Conservation (phyloP, 768 basidiomycete genomes). For the Rhodotorula babjevae region DNA sequence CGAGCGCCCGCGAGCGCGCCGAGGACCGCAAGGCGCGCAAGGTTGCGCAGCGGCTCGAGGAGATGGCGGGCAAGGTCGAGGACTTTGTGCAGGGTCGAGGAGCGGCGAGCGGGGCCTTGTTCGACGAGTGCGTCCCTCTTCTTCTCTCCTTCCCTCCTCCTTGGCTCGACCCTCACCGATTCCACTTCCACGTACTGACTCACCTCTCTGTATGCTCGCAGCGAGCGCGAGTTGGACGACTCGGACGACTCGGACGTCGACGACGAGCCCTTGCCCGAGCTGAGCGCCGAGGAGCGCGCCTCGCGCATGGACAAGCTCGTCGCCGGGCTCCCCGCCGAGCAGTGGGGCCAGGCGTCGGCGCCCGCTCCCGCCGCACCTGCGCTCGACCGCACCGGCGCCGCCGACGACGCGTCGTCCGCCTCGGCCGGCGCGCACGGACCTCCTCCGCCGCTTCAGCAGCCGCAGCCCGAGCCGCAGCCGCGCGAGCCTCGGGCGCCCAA, state of each 20-base stretch:
- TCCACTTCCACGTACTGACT: too few relatives aligned
- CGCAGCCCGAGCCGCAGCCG: background rate
- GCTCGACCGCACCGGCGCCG: too few relatives aligned
- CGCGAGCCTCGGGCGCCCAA: conserved; percentile 48
- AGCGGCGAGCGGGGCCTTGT: conserved; percentile 77
- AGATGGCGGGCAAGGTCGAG: conserved; percentile 78
- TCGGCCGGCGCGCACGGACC: background rate
- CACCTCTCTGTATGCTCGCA: conserved; percentile 49
- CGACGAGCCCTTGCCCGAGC: conserved; percentile 45
- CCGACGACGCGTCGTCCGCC: too few relatives aligned
- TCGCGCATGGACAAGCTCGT: conserved; percentile 76
- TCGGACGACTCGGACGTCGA: conserved; percentile 43
- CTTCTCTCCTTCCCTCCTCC: background rate
- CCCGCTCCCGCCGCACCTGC: background rate
- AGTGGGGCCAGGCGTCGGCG: conserved; percentile 66
- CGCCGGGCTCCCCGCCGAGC: conserved; percentile 66
- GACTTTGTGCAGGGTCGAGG: conserved; percentile 87
- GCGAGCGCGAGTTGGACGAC: conserved; percentile 52
- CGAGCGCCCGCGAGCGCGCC: conserved; percentile 41
- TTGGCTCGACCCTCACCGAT: conserved; percentile 45
- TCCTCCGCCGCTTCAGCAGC: background rate
- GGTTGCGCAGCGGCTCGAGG: conserved; percentile 66
- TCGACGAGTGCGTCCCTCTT: conserved; percentile 68
- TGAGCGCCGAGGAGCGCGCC: conserved; percentile 52
- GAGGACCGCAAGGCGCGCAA: conserved; percentile 41